A percentile compares a stretch with the other conserved stretches of the same genome.
These are phyloP conservation scores for Populus trichocarpa DNA, from an alignment of 441 rosid genomes.

Conservation along the genomic window DNA sequence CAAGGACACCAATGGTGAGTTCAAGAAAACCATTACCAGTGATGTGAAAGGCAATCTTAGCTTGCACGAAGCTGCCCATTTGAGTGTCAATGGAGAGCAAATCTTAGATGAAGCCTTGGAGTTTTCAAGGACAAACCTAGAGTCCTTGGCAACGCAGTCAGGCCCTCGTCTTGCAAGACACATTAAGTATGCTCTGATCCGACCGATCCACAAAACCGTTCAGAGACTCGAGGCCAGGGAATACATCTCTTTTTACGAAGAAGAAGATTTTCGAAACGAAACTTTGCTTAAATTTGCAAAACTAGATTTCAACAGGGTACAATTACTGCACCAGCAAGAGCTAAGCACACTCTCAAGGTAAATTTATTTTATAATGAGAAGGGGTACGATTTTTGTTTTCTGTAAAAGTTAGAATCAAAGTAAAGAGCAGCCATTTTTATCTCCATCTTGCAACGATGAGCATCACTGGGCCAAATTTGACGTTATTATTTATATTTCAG, in stretches of 20 bases:
- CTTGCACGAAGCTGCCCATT: conserved; percentile 16
- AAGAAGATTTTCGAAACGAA: conserved; percentile 5
- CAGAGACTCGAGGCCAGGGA: conserved; percentile 8
- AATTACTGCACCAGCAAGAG: conserved; percentile 10
- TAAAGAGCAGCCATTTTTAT: not conserved
- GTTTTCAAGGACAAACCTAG: conserved; percentile 2
- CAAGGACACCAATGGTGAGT: conserved; percentile 8
- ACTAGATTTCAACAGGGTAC: conserved; percentile 13
- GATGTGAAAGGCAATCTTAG: conserved; percentile 17
- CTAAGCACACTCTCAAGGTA: conserved; percentile 6
- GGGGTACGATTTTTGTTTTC: not conserved
- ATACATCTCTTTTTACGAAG: conserved; percentile 13
- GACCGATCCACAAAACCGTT: conserved; percentile 5
- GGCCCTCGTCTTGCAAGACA: not conserved
- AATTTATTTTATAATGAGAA: not conserved
- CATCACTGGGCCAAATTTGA: not conserved
- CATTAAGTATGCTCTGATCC: not conserved
- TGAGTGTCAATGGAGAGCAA: conserved; percentile 19
- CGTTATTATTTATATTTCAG: not conserved
- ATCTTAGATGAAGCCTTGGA: conserved; percentile 19
- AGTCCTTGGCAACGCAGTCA: not conserved
- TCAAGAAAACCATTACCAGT: not conserved
- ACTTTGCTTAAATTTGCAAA: conserved; percentile 15
- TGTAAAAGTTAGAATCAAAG: too few relatives aligned
- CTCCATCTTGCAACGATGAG: not conserved